Evolutionary conservation across 768 basidiomycete genomes (phyloP).

Genomic region (Lactarius sanguifluus): DNA sequence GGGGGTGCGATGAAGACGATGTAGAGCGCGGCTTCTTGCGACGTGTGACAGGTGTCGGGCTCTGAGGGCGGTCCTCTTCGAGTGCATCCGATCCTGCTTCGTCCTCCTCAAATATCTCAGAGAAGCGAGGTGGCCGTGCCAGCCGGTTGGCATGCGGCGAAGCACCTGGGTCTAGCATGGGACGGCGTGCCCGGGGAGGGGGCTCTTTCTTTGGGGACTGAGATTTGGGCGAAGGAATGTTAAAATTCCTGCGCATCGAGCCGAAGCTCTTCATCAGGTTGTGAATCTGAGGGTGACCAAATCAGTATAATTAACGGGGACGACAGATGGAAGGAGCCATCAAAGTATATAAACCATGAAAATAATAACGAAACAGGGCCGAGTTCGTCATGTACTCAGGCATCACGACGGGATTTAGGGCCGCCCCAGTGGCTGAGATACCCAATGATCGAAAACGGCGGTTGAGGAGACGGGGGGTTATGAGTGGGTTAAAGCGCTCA

Average conservation of each 20-base stretch:
- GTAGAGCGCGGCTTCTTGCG: constrained; percentile 49
- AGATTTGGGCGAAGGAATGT: constrained; percentile 40
- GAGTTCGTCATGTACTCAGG: background rate
- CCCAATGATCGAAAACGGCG: background rate
- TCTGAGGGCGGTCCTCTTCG: constrained; percentile 41
- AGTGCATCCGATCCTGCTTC: constrained; percentile 52
- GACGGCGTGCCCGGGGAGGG: constrained; percentile 42
- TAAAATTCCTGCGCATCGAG: constrained; percentile 62
- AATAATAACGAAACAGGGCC: background rate
- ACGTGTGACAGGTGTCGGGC: constrained; percentile 40
- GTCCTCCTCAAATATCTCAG: constrained; percentile 67
- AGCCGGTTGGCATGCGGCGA: constrained; percentile 56
- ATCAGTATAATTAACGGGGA: constrained; percentile 10
- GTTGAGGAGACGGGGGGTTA: background rate
- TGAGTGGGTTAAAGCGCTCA: background rate
- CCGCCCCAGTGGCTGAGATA: background rate
- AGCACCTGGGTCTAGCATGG: constrained; percentile 42
- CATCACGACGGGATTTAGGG: background rate
- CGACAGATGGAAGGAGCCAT: background rate
- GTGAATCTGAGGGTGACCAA: constrained; percentile 18
- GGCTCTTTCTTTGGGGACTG: constrained; percentile 49
- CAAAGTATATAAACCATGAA: background rate
- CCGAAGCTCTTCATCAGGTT: constrained; percentile 61
- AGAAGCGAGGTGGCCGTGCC: constrained; percentile 63
- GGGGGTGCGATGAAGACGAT: constrained; percentile 42